Base-by-base conservation (phyloP, 257 asterid genomes). In the Solanum arcanum region DNA sequence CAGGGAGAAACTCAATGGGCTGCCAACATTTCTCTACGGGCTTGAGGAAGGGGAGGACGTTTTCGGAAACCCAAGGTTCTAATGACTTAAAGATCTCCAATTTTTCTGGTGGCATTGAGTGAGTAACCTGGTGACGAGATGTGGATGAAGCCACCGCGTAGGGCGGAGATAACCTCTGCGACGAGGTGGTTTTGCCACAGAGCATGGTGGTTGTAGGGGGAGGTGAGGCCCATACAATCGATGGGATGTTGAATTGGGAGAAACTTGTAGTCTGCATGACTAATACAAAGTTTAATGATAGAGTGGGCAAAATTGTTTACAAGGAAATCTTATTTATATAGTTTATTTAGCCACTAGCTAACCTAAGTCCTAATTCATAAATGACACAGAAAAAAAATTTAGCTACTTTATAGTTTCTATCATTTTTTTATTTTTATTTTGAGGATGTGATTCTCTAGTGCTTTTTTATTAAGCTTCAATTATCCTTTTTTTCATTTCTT, bases 61-160 rank as follows among this genome's bases (percentile, higher is more conserved):
- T 41, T 41, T 41, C 44, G 12, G 10, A 41, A 8, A 41, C 11
- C 44, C 92, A 91, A 33, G 91, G 33, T 68, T 92, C 94, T 14
- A 90, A 89, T 2, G 94, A 90, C 78, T 88, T 89, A 46, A 90
- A 90, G 1, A 90, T 9, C 49, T 92, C 90, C 18, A 64, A 27
- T 9, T 90, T 92, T 23, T 89, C 89, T 1, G 88, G 78, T 59
- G 87, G 87, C 91, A 90, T 78, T 46, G 92, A 86, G 85, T 83
- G 89, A 23, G 86, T 84, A 7, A 52, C 39, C 20, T 82, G 86
- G 62, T 41, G 82, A 44, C 41, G 46, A 9, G 46, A 41, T 2
- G 12, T 42, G 46, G 12, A 2, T 35, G 75, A 12, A 47, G 91
- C 86, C 60, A 23, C 9, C 35, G 75, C 56, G 31, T 60, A 21